Conservation (phyloP, 2,329 filamentous ascomycete genomes). For the Rutstroemia sp. region DNA sequence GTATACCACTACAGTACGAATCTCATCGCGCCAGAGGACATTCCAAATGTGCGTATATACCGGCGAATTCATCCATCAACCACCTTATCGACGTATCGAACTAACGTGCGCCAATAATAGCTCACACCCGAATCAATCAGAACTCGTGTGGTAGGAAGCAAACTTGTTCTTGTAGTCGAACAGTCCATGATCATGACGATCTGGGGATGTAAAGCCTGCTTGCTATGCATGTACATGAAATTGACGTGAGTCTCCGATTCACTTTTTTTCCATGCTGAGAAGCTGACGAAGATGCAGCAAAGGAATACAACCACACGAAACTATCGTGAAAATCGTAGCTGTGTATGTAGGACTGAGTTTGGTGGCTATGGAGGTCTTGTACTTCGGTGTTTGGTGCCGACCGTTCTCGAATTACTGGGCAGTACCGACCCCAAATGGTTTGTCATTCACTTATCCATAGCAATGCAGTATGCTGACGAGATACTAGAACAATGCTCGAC, state of each 20-base stretch:
- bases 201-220: constrained; percentile 48
- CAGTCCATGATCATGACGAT: constrained; percentile 53
- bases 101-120: not conserved
- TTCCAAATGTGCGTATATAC: constrained; percentile 15
- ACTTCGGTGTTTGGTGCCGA: constrained; percentile 45
- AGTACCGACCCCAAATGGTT: constrained; percentile 44
- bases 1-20: constrained; percentile 50
- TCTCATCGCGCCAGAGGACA: constrained; percentile 44
- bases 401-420: constrained; percentile 52
- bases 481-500: constrained; percentile 47
- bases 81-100: not conserved
- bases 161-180: constrained; percentile 55
- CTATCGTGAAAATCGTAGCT: constrained; percentile 41
- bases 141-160: constrained; percentile 40
- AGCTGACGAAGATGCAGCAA: not conserved
- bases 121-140: constrained; percentile 36
- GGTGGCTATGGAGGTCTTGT: constrained; percentile 43
- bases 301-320: constrained; percentile 29
- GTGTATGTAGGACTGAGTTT: constrained; percentile 41
- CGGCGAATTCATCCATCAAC: not conserved
- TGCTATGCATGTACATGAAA: constrained; percentile 50
- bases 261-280: not conserved
- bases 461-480: not conserved
- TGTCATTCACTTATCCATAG: constrained; percentile 11
- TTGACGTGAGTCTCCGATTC: constrained; percentile 33